A percentile compares a stretch with the other conserved stretches of the same genome.
Conservation (phyloP, 2,329 filamentous ascomycete species). For the Epichloe bromicola region DNA sequence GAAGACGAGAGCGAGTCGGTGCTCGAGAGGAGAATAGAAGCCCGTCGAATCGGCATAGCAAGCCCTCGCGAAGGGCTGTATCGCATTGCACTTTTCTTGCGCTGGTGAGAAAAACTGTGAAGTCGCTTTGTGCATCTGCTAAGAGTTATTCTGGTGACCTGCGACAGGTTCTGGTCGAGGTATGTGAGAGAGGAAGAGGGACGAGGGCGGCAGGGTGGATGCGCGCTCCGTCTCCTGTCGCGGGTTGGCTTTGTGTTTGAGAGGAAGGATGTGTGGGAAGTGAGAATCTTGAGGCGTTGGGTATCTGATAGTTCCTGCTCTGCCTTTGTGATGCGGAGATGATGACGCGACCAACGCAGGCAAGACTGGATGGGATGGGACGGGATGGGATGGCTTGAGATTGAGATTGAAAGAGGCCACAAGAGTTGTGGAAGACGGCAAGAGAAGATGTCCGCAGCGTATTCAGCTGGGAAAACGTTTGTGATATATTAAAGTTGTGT, state of each 20-base stretch:
- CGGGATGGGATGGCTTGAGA: not conserved
- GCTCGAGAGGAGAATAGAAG: not conserved
- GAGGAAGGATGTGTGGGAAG: not conserved
- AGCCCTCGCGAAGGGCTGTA: constrained; percentile 12
- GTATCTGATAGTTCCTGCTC: not conserved
- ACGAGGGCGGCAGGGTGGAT: not conserved
- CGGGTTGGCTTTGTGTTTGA: not conserved
- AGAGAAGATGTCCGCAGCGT: not conserved
- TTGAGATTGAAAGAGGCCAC: not conserved
- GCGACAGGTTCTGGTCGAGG: not conserved
- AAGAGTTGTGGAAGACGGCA: not conserved
- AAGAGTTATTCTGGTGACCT: not conserved
- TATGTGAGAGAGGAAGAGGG: not conserved
- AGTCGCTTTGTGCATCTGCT: not conserved
- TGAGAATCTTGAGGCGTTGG: not conserved
- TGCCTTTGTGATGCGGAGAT: not conserved
- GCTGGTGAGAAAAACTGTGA: not conserved
- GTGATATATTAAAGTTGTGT: constrained; percentile 4
- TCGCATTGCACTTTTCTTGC: constrained; percentile 12
- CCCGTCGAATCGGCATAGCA: constrained; percentile 6
- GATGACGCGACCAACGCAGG: not conserved
- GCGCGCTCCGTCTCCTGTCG: not conserved
- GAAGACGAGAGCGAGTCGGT: not conserved
- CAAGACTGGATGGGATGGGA: not conserved
- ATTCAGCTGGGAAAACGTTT: constrained; percentile 3